Conservation (phyloP, 768 basidiomycete species). For the Phanerochaete sordida region DNA sequence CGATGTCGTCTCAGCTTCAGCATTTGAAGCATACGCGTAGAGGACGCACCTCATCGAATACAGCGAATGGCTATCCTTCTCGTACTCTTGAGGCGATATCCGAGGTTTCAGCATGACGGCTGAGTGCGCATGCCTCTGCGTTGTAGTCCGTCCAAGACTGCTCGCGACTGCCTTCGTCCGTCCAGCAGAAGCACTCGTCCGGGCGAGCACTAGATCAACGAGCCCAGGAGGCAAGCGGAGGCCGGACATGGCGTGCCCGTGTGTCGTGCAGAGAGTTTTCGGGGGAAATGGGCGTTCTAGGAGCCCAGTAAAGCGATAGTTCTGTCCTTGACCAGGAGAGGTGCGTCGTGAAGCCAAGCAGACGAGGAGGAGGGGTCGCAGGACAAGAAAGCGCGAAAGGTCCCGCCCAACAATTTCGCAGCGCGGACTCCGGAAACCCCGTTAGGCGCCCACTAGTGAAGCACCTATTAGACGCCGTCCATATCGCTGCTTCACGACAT, state of each 20-base stretch:
- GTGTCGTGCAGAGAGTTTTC: not conserved
- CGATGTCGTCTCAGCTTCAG: not conserved
- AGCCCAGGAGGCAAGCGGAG: conserved; percentile 8
- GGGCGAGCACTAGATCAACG: conserved; percentile 9
- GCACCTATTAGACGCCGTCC: too few species aligned
- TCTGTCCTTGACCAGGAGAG: not conserved
- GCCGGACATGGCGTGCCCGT: not conserved
- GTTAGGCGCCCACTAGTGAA: not conserved
- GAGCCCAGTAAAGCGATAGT: not conserved
- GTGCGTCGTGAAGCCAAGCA: not conserved
- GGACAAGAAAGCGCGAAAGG: not conserved
- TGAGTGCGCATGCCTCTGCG: conserved; percentile 2
- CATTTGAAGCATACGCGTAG: too few species aligned
- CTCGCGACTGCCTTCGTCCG: not conserved
- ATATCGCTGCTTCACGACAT: too few species aligned
- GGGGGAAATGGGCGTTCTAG: not conserved
- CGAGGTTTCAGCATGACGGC: not conserved
- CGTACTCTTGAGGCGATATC: not conserved
- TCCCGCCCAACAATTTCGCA: not conserved
- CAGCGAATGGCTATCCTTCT: not conserved
- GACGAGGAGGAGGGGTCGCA: not conserved
- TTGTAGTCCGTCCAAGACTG: not conserved
- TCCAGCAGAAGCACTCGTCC: not conserved
- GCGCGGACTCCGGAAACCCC: not conserved
- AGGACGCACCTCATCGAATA: not conserved